Conservation (phyloP, 495 filamentous ascomycete genomes). For the Neurospora pannonica region DNA sequence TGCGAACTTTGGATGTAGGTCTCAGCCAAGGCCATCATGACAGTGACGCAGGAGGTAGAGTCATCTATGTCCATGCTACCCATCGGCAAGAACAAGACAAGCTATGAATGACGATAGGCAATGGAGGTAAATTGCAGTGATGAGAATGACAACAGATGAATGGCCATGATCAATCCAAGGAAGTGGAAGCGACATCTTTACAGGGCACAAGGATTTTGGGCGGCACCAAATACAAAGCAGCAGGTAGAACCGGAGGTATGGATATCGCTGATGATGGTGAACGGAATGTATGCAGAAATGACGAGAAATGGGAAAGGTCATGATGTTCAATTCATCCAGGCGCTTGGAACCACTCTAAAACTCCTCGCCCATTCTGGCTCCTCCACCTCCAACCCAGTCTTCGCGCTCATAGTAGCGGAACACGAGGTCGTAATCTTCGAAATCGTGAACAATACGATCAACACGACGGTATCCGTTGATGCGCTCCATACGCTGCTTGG, state of each 20-base stretch:
- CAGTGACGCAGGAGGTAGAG: neutral
- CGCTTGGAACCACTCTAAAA: conserved; percentile 2
- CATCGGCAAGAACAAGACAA: neutral
- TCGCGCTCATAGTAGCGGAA: conserved; percentile 94
- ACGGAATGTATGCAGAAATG: neutral
- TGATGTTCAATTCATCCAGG: neutral
- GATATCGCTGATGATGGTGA: neutral
- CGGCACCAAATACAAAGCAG: neutral
- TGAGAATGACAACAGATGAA: neutral
- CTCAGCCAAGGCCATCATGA: neutral
- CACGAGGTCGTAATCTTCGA: conserved; percentile 95
- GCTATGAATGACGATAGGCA: neutral
- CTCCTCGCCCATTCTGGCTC: conserved; percentile 53
- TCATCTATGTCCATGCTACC: neutral
- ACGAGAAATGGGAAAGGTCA: neutral
- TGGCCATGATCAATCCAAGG: neutral
- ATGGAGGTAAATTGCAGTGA: neutral
- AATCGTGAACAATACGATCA: conserved; percentile 92
- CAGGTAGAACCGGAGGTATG: neutral
- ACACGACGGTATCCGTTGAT: conserved; percentile 83
- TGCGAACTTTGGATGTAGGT: neutral
- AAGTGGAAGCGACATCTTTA: neutral
- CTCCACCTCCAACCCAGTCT: conserved; percentile 72
- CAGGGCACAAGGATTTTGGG: neutral
- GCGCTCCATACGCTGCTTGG: conserved; percentile 63